A percentile compares a stretch with the other conserved stretches of the same genome.
Conservation (phyloP, 2,329 filamentous ascomycete species). For the Hypoxylon sp. region DNA sequence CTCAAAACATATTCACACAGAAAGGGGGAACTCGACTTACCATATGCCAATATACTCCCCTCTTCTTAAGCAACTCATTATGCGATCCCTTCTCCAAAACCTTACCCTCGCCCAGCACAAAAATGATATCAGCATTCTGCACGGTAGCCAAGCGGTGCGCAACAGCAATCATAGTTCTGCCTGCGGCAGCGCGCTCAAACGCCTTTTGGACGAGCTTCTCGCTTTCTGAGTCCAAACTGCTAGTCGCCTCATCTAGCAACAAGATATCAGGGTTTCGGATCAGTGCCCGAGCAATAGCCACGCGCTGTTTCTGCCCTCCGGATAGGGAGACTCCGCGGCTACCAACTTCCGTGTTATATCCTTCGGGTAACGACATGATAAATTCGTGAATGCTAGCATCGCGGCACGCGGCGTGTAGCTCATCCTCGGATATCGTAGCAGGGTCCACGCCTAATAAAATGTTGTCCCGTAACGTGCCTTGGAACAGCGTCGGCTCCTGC, state of each 20-base stretch:
- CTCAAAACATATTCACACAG: background rate
- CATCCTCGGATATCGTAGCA: constrained; percentile 65
- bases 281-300: constrained; percentile 78
- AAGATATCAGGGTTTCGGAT: constrained; percentile 75
- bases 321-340: constrained; percentile 76
- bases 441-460: constrained; percentile 75
- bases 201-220: constrained; percentile 74
- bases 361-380: constrained; percentile 75
- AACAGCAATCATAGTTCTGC: constrained; percentile 79
- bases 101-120: constrained; percentile 78
- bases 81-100: constrained; percentile 70
- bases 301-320: constrained; percentile 80
- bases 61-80: constrained; percentile 64
- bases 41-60: constrained; percentile 71
- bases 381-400: constrained; percentile 81
- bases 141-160: constrained; percentile 84
- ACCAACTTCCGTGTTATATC: constrained; percentile 77
- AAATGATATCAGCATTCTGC: constrained; percentile 84
- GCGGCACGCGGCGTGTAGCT: constrained; percentile 67
- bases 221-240: constrained; percentile 73
- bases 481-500: constrained; percentile 81
- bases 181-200: constrained; percentile 73
- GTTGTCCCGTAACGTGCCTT: constrained; percentile 74
- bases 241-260: constrained; percentile 81
- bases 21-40: constrained; percentile 56